Conservation (phyloP, 2,329 filamentous ascomycete species). For the Metarhizium rileyi region DNA sequence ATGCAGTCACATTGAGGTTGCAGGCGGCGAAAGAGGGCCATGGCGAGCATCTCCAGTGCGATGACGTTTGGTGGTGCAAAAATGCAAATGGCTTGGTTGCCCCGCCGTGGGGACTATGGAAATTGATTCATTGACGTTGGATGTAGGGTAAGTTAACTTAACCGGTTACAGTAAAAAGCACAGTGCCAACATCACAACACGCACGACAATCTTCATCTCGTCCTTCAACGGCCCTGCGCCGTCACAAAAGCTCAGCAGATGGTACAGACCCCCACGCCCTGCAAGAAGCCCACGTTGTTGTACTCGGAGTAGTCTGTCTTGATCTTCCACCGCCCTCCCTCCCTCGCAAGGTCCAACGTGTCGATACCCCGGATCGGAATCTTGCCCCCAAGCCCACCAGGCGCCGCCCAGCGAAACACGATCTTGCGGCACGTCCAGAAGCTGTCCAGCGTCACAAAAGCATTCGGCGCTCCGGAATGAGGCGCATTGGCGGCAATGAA, state of each 20-base stretch:
- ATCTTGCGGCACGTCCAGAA: background rate
- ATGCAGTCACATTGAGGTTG: too few relatives aligned
- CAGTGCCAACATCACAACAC: too few relatives aligned
- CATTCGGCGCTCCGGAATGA: background rate
- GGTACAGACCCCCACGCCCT: background rate
- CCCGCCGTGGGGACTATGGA: conserved; percentile 1
- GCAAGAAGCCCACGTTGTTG: conserved; percentile 1
- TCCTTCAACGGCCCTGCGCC: too few relatives aligned
- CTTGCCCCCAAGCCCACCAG: background rate
- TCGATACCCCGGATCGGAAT: background rate
- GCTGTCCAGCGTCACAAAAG: background rate
- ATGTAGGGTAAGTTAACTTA: too few relatives aligned
- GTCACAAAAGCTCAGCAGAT: background rate
- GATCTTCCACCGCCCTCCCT: background rate
- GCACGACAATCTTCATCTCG: too few relatives aligned
- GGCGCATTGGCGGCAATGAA: background rate
- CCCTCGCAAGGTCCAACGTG: background rate
- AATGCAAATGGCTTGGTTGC: too few relatives aligned
- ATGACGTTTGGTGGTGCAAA: conserved; percentile 3
- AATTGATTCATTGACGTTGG: background rate
- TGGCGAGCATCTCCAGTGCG: too few relatives aligned
- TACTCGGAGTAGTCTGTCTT: conserved; percentile 2
- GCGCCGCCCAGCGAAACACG: background rate
- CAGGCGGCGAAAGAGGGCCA: too few relatives aligned
- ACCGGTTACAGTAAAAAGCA: background rate